Base-by-base conservation (phyloP, 768 basidiomycete species). In the Mycena polygramma region DNA sequence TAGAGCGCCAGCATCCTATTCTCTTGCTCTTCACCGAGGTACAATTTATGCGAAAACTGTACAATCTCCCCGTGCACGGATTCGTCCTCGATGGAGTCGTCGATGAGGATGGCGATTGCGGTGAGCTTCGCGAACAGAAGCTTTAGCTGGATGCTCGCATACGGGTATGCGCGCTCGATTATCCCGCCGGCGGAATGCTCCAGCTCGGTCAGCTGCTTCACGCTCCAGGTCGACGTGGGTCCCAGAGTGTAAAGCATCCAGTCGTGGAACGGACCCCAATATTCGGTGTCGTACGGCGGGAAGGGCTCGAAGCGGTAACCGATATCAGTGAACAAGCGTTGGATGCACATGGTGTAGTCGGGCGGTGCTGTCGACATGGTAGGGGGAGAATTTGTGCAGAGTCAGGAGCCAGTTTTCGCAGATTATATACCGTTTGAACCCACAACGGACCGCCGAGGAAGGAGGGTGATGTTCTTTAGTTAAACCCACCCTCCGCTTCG, bases 51-150 rank as follows among this genome's bases (percentile, higher is more conserved):
- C 39, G 59, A 60, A 20, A 60, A 69, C 20, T 57, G 61, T 1
- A 57, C 35, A 45, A 69, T 43, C 10, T 62, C 26, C n/a, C 8
- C 8, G 19, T 63, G 52, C 1, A 69, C 26, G 19, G 35, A 13
- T 3, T 37, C 60, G n/a, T 69, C 54, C 11, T 69, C 60, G 20
- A 63, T 69, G 22, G 68, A 69, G n/a, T 69, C 68, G 60, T 69
- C 68, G 24, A 69, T 49, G 45, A 69, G 20, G 8, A 63, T 62
- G 19, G 46, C 68, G 14, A 69, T 41, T 4, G 60, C 68, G 11
- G 68, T 69, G 0, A 69, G 54, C 35, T 69, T 62, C 45, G 68
- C 68, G 24, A 57, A 63, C 17, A 69, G 53, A 30, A 69, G 68
- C 26, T 57, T 55, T 15, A 63, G 22, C 9, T 57, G 41, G 8